Percentiles rank a stretch among this genome's conserved stretches.
Conservation (phyloP, 2,329 filamentous ascomycete species). For the Tolypocladium cylindrosporum region DNA sequence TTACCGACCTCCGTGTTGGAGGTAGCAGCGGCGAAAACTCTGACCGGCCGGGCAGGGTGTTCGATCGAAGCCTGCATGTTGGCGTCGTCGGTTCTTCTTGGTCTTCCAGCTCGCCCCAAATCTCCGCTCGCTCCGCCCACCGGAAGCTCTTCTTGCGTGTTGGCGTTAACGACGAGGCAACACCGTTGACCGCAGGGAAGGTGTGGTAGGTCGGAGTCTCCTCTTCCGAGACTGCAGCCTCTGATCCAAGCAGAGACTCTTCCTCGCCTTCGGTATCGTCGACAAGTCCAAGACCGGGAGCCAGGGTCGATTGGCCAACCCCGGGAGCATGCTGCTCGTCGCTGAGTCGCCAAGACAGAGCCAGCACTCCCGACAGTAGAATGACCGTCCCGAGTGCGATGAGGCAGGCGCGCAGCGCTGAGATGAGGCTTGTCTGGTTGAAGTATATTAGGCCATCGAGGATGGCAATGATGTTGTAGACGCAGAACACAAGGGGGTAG, state of each 20-base stretch:
- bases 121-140: slow-evolving; percentile 63
- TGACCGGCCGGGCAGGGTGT: slow-evolving; percentile 32
- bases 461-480: slow-evolving; percentile 98
- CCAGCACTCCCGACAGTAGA: slow-evolving; percentile 77
- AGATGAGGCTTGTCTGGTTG: slow-evolving; percentile 72
- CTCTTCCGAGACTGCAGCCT: slow-evolving; percentile 31
- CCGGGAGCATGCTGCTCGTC: slow-evolving; percentile 58
- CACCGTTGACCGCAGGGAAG: slow-evolving; percentile 29
- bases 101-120: slow-evolving; percentile 83
- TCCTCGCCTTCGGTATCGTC: slow-evolving; percentile 58
- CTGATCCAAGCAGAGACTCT: slow-evolving; percentile 40
- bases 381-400: slow-evolving; percentile 83
- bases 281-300: slow-evolving; percentile 74
- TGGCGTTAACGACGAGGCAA: slow-evolving; percentile 27
- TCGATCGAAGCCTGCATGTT: slow-evolving; percentile 33
- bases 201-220: slow-evolving; percentile 36
- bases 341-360: slow-evolving; percentile 86
- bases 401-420: slow-evolving; percentile 63
- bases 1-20: slow-evolving; percentile 20
- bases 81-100: slow-evolving; percentile 40
- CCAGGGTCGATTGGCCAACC: slow-evolving; percentile 57
- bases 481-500: slow-evolving; percentile 95
- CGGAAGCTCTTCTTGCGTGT: slow-evolving; percentile 39
- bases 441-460: slow-evolving; percentile 97
- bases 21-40: slow-evolving; percentile 31